Conservation (phyloP, 2,329 filamentous ascomycete genomes). For the Alternaria solani region DNA sequence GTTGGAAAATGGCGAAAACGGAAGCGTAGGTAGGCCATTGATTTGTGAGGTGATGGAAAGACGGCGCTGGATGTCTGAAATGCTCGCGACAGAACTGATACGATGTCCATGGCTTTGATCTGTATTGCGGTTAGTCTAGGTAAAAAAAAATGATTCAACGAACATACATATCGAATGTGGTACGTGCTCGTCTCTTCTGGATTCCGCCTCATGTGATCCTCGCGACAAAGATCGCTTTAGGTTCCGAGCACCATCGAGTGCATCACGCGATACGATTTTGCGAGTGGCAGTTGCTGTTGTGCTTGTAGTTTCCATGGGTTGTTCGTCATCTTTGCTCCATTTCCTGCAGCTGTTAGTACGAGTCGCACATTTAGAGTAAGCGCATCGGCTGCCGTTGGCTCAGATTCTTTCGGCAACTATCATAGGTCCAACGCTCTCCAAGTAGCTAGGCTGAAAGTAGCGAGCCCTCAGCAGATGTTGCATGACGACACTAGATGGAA, state of each 20-base stretch:
- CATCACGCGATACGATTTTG: constrained; percentile 51
- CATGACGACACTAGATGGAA: constrained; percentile 34
- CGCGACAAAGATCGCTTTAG: constrained; percentile 41
- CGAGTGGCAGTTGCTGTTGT: constrained; percentile 40
- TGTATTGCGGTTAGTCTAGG: constrained; percentile 40
- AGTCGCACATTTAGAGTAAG: constrained; percentile 8
- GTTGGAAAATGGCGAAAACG: constrained; percentile 47
- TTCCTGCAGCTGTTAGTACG: constrained; percentile 48
- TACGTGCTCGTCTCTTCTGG: constrained; percentile 65
- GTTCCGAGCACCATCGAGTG: constrained; percentile 46
- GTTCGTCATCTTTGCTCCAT: constrained; percentile 55
- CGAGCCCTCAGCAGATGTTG: constrained; percentile 23
- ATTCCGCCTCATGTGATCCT: constrained; percentile 56
- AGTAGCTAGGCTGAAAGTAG: constrained; percentile 31
- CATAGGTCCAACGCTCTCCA: constrained; percentile 28
- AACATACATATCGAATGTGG: constrained; percentile 70
- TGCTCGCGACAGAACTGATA: constrained; percentile 46
- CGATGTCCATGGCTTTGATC: constrained; percentile 59
- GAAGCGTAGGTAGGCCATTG: constrained; percentile 44
- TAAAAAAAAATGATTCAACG: constrained; percentile 11
- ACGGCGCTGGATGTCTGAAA: constrained; percentile 56
- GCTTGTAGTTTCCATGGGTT: constrained; percentile 29
- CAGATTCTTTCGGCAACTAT: constrained; percentile 17
- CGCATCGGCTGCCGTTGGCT: constrained; percentile 14
- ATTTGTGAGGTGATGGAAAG: constrained; percentile 53